These are phyloP conservation scores for Alternaria infectoria DNA, from an alignment of 2,329 filamentous ascomycete species.

Conservation along the genomic window DNA sequence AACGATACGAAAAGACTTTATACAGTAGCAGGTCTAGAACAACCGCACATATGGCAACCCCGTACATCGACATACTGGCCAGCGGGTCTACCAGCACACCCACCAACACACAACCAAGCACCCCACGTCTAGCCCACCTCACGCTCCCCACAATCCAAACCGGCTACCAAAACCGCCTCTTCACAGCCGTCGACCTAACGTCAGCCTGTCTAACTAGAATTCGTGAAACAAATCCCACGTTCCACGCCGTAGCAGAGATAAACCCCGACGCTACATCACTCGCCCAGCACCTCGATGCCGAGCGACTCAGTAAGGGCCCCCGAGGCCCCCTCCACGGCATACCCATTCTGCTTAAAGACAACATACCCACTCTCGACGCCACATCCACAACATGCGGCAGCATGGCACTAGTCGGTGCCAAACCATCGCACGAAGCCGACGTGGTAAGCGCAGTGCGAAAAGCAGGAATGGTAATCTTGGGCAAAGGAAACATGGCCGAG, in stretches of 20 bases:
- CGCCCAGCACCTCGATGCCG: constrained; percentile 58
- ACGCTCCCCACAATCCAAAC: not conserved
- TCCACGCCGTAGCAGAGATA: constrained; percentile 61
- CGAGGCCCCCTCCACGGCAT: constrained; percentile 63
- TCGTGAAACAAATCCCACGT: constrained; percentile 59
- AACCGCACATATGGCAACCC: not conserved
- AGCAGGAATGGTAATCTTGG: constrained; percentile 66
- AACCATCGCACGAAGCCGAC: constrained; percentile 61
- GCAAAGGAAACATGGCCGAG: constrained; percentile 67
- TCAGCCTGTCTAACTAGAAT: constrained; percentile 61
- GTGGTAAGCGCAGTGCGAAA: constrained; percentile 62
- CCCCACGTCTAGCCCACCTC: not conserved
- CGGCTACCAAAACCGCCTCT: not conserved
- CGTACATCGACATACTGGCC: not conserved
- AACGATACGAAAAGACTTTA: rapidly evolving
- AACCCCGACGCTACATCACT: constrained; percentile 54
- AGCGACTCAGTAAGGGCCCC: constrained; percentile 52
- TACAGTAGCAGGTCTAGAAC: not conserved
- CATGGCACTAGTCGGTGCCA: constrained; percentile 63
- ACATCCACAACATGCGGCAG: constrained; percentile 58
- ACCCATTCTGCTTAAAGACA: constrained; percentile 68
- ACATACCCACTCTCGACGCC: constrained; percentile 57
- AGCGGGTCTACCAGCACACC: not conserved
- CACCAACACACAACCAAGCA: not conserved
- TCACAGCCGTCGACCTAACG: not conserved